Percentiles rank a stretch among this genome's conserved stretches.
Conservation (phyloP, 441 rosid genomes). For the Eruca vesicaria region DNA sequence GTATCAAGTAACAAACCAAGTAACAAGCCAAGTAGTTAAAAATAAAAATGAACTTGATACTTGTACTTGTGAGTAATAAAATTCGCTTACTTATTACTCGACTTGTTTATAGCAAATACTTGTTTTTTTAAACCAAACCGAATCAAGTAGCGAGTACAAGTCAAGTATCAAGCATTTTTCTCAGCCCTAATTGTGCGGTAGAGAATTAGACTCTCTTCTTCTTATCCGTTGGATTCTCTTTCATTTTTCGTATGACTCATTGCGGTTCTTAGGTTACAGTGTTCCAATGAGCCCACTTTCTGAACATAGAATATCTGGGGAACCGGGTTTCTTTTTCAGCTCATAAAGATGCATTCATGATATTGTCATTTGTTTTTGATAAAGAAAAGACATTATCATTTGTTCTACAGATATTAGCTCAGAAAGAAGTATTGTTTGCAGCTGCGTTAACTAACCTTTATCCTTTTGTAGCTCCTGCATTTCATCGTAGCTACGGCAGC, state of each 20-base stretch:
- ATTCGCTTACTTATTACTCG: too few species aligned
- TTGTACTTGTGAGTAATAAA: too few species aligned
- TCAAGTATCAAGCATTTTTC: too few species aligned
- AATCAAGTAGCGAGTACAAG: too few species aligned
- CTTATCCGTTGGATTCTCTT: background rate
- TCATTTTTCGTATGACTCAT: background rate
- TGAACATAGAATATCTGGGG: background rate
- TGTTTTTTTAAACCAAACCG: too few species aligned
- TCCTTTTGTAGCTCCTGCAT: background rate
- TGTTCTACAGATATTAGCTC: background rate
- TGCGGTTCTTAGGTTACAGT: background rate
- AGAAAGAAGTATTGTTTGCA: background rate
- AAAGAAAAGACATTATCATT: too few species aligned
- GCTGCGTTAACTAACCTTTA: background rate
- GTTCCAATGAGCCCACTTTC: background rate
- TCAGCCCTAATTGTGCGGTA: too few species aligned
- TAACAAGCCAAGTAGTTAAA: too few species aligned
- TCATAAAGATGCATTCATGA: background rate
- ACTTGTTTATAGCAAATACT: too few species aligned
- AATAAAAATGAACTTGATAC: too few species aligned
- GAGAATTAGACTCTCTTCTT: background rate
- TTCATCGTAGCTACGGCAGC: background rate
- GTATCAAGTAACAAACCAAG: too few species aligned
- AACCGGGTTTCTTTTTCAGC: constrained; percentile 1
- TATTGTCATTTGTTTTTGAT: background rate